A percentile compares a stretch with the other conserved stretches of the same genome.
Evolutionary conservation across 495 filamentous ascomycete species (phyloP).

Genomic region (Annulohypoxylon moriforme): DNA sequence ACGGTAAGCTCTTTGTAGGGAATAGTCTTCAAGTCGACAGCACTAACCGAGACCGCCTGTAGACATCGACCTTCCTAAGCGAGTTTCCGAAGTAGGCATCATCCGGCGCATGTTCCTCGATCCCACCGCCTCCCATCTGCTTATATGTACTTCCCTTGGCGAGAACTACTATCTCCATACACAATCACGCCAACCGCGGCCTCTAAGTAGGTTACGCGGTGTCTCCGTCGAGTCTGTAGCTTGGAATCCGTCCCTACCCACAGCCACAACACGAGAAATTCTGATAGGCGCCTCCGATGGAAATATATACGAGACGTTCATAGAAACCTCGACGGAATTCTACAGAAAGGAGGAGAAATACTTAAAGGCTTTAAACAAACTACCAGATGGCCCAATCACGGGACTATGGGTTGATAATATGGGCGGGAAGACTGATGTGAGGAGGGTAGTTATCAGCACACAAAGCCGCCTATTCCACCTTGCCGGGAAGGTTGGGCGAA

Average conservation of each 20-base stretch:
- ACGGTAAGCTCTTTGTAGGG: constrained; percentile 67
- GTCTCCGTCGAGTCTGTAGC: constrained; percentile 89
- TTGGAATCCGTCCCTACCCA: constrained; percentile 97
- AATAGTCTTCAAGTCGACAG: neutral
- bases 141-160: constrained; percentile 89
- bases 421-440: constrained; percentile 71
- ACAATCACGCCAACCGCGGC: constrained; percentile 87
- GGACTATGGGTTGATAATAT: constrained; percentile 84
- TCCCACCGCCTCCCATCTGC: constrained; percentile 91
- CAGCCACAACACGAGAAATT: constrained; percentile 95
- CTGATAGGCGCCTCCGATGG: constrained; percentile 91
- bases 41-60: constrained; percentile 4
- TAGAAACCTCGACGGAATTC: constrained; percentile 93
- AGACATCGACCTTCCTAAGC: constrained; percentile 98
- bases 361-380: constrained; percentile 80
- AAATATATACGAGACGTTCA: constrained; percentile 93
- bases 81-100: constrained; percentile 85
- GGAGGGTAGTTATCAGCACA: constrained; percentile 82
- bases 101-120: constrained; percentile 97
- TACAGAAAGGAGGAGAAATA: constrained; percentile 95
- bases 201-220: constrained; percentile 83
- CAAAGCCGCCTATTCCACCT: constrained; percentile 80
- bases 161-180: constrained; percentile 99
- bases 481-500: constrained; percentile 75
- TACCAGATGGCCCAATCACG: constrained; percentile 79